Evolutionary conservation across 768 basidiomycete genomes (phyloP).

Genomic region (Naganishia kalamii): DNA sequence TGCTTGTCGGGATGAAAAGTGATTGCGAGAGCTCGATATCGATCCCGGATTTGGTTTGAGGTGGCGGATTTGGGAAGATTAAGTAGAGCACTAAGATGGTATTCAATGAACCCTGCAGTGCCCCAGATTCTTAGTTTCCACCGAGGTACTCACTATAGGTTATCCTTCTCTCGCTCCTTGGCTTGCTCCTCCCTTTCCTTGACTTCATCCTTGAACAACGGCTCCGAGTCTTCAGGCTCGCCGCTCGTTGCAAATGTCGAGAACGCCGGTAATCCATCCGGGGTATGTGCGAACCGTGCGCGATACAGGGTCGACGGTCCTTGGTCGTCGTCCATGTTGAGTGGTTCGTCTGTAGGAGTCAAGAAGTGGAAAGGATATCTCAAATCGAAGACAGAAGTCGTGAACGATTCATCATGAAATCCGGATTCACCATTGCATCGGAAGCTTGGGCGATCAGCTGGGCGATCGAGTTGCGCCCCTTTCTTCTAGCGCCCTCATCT

Average conservation of each 20-base stretch:
- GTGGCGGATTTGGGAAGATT: constrained; percentile 64
- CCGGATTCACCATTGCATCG: no score
- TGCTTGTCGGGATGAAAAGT: constrained; percentile 68
- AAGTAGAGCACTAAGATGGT: constrained; percentile 61
- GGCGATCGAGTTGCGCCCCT: no score
- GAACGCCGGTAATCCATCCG: constrained; percentile 33
- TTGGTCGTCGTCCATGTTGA: constrained; percentile 36
- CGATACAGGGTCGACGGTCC: constrained; percentile 38
- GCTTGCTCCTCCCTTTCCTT: constrained; percentile 10
- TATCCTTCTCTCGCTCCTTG: constrained; percentile 21
- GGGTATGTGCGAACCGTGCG: constrained; percentile 32
- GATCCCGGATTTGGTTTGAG: constrained; percentile 64
- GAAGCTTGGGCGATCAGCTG: no score
- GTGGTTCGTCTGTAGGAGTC: not conserved
- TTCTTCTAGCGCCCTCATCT: no score
- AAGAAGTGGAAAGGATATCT: no score
- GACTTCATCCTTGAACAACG: constrained; percentile 14
- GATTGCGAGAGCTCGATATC: constrained; percentile 65
- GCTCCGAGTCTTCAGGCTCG: constrained; percentile 11
- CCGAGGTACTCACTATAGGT: constrained; percentile 28
- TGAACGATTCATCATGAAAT: no score
- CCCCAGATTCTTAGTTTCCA: not conserved
- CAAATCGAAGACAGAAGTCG: no score
- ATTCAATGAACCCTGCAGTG: no score
- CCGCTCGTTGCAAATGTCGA: constrained; percentile 21